Conservation (phyloP, 768 basidiomycete genomes). For the Phylloporus arenicola region DNA sequence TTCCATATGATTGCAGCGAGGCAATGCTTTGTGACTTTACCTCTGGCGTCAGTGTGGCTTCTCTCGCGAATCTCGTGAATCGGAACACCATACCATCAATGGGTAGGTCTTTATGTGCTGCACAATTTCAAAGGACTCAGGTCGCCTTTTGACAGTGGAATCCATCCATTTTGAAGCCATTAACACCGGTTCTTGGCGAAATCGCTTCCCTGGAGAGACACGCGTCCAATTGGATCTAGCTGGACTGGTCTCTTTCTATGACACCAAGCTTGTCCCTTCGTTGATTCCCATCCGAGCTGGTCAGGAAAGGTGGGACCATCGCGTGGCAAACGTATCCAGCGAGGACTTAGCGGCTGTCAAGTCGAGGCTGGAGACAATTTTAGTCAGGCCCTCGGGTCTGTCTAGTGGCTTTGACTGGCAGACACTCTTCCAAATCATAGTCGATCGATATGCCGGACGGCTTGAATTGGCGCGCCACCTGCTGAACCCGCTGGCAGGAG, state of each 20-base stretch:
- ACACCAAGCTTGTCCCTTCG: too few relatives aligned
- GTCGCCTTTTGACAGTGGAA: background rate
- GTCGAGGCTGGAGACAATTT: too few relatives aligned
- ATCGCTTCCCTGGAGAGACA: background rate
- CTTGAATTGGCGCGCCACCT: too few relatives aligned
- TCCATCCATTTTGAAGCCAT: background rate
- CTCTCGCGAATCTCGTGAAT: background rate
- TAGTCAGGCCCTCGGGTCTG: too few relatives aligned
- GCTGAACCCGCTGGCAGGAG: too few relatives aligned
- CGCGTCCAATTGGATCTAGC: background rate
- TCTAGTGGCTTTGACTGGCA: background rate
- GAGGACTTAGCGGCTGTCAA: background rate
- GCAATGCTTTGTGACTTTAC: background rate
- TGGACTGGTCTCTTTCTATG: background rate
- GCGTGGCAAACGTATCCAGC: background rate
- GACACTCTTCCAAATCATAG: background rate
- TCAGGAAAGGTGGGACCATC: slow-evolving; percentile 1
- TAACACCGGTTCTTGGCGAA: background rate
- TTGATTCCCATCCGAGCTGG: background rate
- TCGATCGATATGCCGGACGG: background rate
- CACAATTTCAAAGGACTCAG: background rate
- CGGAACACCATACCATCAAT: background rate
- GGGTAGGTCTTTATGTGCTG: background rate
- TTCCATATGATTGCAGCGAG: background rate
- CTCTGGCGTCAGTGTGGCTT: background rate